Conservation (phyloP, 306 rosid species). For the Vigna radiata region DNA sequence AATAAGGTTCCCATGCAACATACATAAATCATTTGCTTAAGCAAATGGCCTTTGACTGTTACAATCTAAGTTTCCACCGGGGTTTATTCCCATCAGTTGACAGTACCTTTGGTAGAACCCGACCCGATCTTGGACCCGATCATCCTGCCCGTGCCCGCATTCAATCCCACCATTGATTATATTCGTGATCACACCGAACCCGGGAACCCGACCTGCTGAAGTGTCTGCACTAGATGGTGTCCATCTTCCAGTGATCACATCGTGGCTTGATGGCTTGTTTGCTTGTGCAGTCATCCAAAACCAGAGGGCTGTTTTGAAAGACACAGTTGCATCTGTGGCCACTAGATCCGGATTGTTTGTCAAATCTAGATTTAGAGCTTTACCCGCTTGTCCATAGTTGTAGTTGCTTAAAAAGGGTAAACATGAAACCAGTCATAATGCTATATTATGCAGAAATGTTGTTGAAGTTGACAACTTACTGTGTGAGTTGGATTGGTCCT, state of each 20-base stretch:
- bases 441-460: no score
- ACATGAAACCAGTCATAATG: background rate
- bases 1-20: background rate
- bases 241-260: slow-evolving; percentile 65
- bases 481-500: slow-evolving; percentile 74
- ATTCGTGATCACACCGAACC: slow-evolving; percentile 54
- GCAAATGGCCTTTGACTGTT: slow-evolving; percentile 49
- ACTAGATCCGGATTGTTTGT: slow-evolving; percentile 64
- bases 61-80: slow-evolving; percentile 52
- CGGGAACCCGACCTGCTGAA: slow-evolving; percentile 45
- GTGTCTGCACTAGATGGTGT: slow-evolving; percentile 52
- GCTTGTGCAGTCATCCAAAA: slow-evolving; percentile 81
- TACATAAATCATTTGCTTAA: background rate
- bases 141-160: slow-evolving; percentile 45
- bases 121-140: slow-evolving; percentile 31
- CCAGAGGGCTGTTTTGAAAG: slow-evolving; percentile 78
- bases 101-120: slow-evolving; percentile 50
- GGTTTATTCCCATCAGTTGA: slow-evolving; percentile 40
- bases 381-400: slow-evolving; percentile 66
- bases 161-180: slow-evolving; percentile 47
- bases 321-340: slow-evolving; percentile 48
- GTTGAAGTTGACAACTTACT: slow-evolving; percentile 43
- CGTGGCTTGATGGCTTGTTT: slow-evolving; percentile 75
- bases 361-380: slow-evolving; percentile 46
- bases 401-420: slow-evolving; percentile 55